Conservation (phyloP, 257 asterid genomes). For the Salvia rosmarinus region DNA sequence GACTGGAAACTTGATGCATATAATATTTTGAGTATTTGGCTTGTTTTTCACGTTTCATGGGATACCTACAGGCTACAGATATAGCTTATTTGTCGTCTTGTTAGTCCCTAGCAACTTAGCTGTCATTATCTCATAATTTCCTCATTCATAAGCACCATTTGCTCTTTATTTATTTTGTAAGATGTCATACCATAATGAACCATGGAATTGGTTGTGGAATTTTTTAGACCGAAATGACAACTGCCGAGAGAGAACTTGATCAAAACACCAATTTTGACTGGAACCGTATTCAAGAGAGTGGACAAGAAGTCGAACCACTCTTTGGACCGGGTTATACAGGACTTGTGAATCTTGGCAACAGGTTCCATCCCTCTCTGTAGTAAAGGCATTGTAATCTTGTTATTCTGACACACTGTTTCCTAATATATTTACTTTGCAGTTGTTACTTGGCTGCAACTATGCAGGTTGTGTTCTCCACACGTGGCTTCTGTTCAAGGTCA, state of each 20-base stretch:
- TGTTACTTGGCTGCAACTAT: conserved; percentile 97
- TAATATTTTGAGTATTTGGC: conserved; percentile 4
- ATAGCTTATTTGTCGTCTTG: conserved; percentile 8
- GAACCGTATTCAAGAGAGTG: conserved; percentile 99
- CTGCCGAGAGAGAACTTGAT: conserved; percentile 98
- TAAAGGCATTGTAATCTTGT: conserved; percentile 15
- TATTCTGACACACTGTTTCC: conserved; percentile 20
- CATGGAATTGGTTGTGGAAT: conserved; percentile 20
- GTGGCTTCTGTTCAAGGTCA: conserved; percentile 76
- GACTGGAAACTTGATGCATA: conserved; percentile 34
- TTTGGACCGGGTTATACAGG: conserved; percentile 98
- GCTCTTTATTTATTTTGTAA: conserved; percentile 1
- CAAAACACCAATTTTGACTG: conserved; percentile 92
- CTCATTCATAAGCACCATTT: neutral
- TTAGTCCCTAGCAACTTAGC: neutral
- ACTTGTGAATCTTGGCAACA: conserved; percentile 95
- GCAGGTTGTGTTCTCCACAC: conserved; percentile 90
- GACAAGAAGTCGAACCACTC: conserved; percentile 81
- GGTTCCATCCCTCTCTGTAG: conserved; percentile 47
- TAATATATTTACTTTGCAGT: conserved; percentile 55
- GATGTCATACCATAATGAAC: neutral
- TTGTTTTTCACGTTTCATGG: conserved; percentile 20
- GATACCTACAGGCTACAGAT: conserved; percentile 20
- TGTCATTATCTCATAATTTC: conserved; percentile 18
- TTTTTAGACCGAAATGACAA: conserved; percentile 93